Base-by-base conservation (phyloP, 169 alveolate species). In the Cryptosporidium viatorum region DNA sequence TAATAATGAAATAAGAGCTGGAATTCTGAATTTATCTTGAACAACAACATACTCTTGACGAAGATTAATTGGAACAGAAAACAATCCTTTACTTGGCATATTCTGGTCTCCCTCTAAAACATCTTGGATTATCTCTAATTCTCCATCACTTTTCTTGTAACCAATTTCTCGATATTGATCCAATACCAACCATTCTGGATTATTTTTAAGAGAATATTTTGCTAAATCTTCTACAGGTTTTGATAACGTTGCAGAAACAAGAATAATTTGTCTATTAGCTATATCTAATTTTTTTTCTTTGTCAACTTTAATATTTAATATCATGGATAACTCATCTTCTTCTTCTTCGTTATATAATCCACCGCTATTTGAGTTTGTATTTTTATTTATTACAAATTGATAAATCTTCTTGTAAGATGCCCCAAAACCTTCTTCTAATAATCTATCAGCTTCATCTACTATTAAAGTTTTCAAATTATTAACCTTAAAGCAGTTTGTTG, bases 371-470 rank as follows among this genome's bases (percentile, higher is more conserved):
- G 51, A 41, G 1, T 33, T 41, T 41, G 62, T 60, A 26, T 75
- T 39, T 50, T 80, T 48, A 37, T 84, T 85, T 48, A 86, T 60
- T 7, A 85, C 18, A 29, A 62, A 65, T 62, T 91, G 92, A 58
- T 91, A 92, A 4, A 98, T 97, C 68, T 95, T 86, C 85, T 95
- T 96, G 91, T 97, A 93, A 92, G 97, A 97, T 45, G 94, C 94
- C 84, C 96, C 97, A 87, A 98, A 97, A 41, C 99, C 99, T 96
- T 97, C 94, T 91, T 97, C 99, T 50, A 98, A 93, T 65, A 98
- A 93, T 84, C 98, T 95, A 92, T 98, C 99, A 7, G 99, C 99
- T 86, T 98, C 99, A 93, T 98, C 99, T 37, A 98, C 91, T 7
- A 98, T 97, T 41, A 96, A 71, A 70, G 92, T 69, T 50, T 85